Base-by-base conservation (phyloP, 73 alveolate species). In the Paramecium biaurelia region DNA sequence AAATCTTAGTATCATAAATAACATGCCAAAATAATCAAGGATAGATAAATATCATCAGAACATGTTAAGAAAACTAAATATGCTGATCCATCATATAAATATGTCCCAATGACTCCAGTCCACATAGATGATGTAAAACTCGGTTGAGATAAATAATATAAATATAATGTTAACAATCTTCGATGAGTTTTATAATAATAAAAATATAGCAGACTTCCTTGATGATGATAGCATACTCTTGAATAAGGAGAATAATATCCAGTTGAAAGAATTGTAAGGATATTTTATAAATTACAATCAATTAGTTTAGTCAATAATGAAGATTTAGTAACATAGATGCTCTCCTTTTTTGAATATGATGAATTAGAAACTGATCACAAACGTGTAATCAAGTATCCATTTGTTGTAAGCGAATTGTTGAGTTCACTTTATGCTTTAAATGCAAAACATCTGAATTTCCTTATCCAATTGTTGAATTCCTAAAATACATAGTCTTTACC, bases 21-120 rank as follows among this genome's bases (percentile, higher is more conserved):
- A 43, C 90, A 79, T 79, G 70, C 76, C 20, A 38, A 79, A 45
- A 79, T 79, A 20, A 79, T 79, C 21, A 41, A 45, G 24, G 90
- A 79, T 20, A 79, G 90, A 79, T 4, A 45, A 38, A 21, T 6
- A 24, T 45, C n/a, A 24, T 20, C 76, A 14, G 90, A 79, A 42
- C 63, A 79, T 1, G 76, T 79, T 26, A 79, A 79, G 28, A 79
- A 79, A 23, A 79, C 90, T 34, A 79, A 45, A 79, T 79, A 42
- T 79, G 90, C 90, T 12, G 90, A 79, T 79, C 70, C 70, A 38
- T 79, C 90, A 43, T 79, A 79, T 26, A 79, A 14, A 28, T 79
- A 79, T 79, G 49, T 23, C 15, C 76, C 90, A 42, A 43, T 79
- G 90, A 21, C 41, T 37, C 72, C 45, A 24, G 90, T 79, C 15